Percentiles rank a stretch among this genome's conserved stretches.
Evolutionary conservation across 495 filamentous ascomycete genomes (phyloP).

Genomic region (Clavariopsis aquatica): DNA sequence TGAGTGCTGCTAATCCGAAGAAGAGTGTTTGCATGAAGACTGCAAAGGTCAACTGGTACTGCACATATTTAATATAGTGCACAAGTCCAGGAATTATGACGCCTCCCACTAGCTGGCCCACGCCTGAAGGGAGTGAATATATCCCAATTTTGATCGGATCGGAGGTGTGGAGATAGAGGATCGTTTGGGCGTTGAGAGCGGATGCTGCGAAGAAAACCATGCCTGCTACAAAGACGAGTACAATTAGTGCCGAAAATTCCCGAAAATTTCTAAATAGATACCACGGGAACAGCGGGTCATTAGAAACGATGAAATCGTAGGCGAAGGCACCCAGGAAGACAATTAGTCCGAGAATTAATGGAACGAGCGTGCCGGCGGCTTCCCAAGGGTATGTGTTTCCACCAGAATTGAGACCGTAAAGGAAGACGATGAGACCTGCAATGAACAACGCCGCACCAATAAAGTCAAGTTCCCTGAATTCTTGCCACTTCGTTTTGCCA

Average conservation of each 20-base stretch:
- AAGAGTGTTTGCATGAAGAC: slow-evolving; percentile 46
- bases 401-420: slow-evolving; percentile 39
- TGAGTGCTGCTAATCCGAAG: slow-evolving; percentile 40
- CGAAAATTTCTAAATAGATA: slow-evolving; percentile 37
- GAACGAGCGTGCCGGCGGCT: slow-evolving; percentile 27
- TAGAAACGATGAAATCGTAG: slow-evolving; percentile 39
- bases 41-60: slow-evolving; percentile 42
- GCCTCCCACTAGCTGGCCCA: slow-evolving; percentile 41
- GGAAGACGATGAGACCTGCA: slow-evolving; percentile 30
- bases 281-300: slow-evolving; percentile 42
- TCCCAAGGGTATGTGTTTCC: slow-evolving; percentile 37
- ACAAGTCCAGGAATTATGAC: slow-evolving; percentile 42
- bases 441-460: slow-evolving; percentile 17
- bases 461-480: slow-evolving; percentile 30
- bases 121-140: slow-evolving; percentile 28
- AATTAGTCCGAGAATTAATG: slow-evolving; percentile 38
- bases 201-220: slow-evolving; percentile 41
- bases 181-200: slow-evolving; percentile 38
- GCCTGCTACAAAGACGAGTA: slow-evolving; percentile 41
- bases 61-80: slow-evolving; percentile 44
- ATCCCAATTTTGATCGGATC: slow-evolving; percentile 38
- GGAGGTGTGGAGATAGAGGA: slow-evolving; percentile 39
- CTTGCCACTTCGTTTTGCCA: slow-evolving; percentile 23
- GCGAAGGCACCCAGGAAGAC: slow-evolving; percentile 34
- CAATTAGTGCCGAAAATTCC: slow-evolving; percentile 39